Base-by-base conservation (phyloP, 495 filamentous ascomycete genomes). In the Xeromyces bisporus region DNA sequence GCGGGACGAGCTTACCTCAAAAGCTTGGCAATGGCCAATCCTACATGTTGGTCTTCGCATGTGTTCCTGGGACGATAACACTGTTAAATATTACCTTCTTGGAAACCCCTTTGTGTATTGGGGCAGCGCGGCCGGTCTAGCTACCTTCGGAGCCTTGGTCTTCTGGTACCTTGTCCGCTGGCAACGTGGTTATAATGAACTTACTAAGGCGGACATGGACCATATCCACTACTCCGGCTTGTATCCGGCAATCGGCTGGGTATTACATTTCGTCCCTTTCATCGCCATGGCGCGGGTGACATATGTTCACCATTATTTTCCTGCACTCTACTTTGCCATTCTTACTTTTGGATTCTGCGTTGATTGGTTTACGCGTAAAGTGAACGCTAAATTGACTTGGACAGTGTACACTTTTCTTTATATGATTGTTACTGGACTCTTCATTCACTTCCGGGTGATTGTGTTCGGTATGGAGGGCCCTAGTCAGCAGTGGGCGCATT, bases 261-360 rank as follows among this genome's bases (percentile, higher is more conserved):
- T 93, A 50, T 66, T 96, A 33, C 89, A 97, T 57, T 97, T 93
- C 45, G 52, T 93, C 28, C 89, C 89, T 13, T 97, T 97, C 56
- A 69, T 93, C 43, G 72, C 84, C 47, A 97, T 97, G 89, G 91
- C 81, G 8, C 78, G 89, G 59, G 89, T 97, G 33, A 97, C 89
- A 15, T 97, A 97, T 51, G 89, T 97, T 28, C 89, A 97, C 53
- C 89, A 97, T 57, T 97, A 97, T 58, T 97, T 96, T 55, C 89
- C 89, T 6, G 89, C 89, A n/a, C 69, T 97, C 3, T 97, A 94
- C 60, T 97, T 93, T 47, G 87, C 89, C 32, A 93, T 97, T 36
- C 62, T 97, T 14, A 73, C 67, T 7, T 70, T 81, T 30, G 91
- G 89, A 28, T 97, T 97, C 61, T 67, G 86, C 33, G 58, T 79